Evolutionary conservation across 2,329 filamentous ascomycete genomes (phyloP).

Genomic region (Claviceps pazoutovae): DNA sequence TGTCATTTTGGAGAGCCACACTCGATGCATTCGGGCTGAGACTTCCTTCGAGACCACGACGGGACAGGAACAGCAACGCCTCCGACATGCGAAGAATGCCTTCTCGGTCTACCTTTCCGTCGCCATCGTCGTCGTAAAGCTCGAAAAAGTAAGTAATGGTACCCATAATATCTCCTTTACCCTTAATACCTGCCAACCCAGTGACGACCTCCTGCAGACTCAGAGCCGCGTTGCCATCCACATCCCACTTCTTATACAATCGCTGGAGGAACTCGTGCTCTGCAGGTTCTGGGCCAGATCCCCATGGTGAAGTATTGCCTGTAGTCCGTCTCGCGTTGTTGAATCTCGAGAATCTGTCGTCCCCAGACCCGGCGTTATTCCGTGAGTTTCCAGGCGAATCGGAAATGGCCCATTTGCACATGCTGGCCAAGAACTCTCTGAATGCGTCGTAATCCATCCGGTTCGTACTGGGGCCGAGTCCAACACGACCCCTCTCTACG

Average conservation of each 20-base stretch:
- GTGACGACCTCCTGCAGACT: conserved; percentile 86
- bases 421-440: conserved; percentile 78
- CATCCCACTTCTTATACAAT: conserved; percentile 80
- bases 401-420: conserved; percentile 85
- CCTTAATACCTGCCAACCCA: conserved; percentile 82
- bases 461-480: conserved; percentile 75
- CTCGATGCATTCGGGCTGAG: conserved; percentile 51
- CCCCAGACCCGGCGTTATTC: conserved; percentile 32
- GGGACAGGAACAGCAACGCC: conserved; percentile 79
- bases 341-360: conserved; percentile 45
- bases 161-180: conserved; percentile 90
- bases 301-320: conserved; percentile 36
- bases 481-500: conserved; percentile 74
- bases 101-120: conserved; percentile 86
- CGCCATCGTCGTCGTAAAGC: conserved; percentile 83
- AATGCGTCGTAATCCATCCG: conserved; percentile 98
- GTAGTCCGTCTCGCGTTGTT: conserved; percentile 37
- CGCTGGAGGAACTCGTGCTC: conserved; percentile 91
- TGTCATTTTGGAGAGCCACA: conserved; percentile 33
- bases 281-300: conserved; percentile 51
- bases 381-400: conserved; percentile 57
- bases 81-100: conserved; percentile 92
- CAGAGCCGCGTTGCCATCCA: conserved; percentile 59
- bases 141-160: conserved; percentile 98
- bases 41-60: conserved; percentile 68